phyloP scores from a whole-genome alignment of 179 eudicot genomes.

The Drosera spatulata region DNA sequence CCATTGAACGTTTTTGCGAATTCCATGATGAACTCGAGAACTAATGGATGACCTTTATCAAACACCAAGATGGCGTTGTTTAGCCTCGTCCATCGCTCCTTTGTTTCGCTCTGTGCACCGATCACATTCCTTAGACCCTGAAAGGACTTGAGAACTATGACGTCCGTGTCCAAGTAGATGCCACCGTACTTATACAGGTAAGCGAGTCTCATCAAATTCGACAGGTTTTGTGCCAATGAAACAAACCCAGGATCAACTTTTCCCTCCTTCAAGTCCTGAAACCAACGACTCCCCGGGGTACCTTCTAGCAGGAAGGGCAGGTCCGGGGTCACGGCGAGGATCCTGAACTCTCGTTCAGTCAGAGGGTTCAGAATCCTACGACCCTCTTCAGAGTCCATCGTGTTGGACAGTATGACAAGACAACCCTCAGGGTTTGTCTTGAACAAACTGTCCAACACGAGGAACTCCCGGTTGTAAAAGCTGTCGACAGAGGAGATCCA shows the following conservation, averaged over 20 bases:
- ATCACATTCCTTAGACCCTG: conserved; percentile 45
- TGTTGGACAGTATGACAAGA: conserved; percentile 44
- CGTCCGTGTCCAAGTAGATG: conserved; percentile 56
- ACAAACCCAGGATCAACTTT: conserved; percentile 45
- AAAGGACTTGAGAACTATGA: conserved; percentile 41
- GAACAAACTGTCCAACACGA: conserved; percentile 43
- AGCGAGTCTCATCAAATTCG: conserved; percentile 53
- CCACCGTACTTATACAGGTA: conserved; percentile 74
- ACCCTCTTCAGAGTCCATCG: conserved; percentile 51
- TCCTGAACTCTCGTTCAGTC: conserved; percentile 21
- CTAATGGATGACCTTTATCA: conserved; percentile 44
- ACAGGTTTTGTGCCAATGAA: too few species aligned
- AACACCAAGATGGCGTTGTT: conserved; percentile 71
- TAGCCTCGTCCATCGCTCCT: conserved; percentile 34
- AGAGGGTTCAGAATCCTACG: conserved; percentile 26
- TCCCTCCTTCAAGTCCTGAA: conserved; percentile 38
- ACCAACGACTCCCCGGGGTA: too few species aligned
- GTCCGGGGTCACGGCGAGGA: conserved; percentile 38
- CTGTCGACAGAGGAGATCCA: conserved; percentile 47
- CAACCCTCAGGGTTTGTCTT: conserved; percentile 43
- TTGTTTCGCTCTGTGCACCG: conserved; percentile 47
- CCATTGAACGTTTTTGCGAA: conserved; percentile 57
- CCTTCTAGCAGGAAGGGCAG: conserved; percentile 24
- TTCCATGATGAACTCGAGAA: conserved; percentile 56
- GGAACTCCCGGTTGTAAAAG: conserved; percentile 38